Percentiles rank a stretch among this genome's conserved stretches.
These are phyloP conservation scores for Mytilinidion resinicola DNA, from an alignment of 495 filamentous ascomycete genomes.

Conservation along the genomic window DNA sequence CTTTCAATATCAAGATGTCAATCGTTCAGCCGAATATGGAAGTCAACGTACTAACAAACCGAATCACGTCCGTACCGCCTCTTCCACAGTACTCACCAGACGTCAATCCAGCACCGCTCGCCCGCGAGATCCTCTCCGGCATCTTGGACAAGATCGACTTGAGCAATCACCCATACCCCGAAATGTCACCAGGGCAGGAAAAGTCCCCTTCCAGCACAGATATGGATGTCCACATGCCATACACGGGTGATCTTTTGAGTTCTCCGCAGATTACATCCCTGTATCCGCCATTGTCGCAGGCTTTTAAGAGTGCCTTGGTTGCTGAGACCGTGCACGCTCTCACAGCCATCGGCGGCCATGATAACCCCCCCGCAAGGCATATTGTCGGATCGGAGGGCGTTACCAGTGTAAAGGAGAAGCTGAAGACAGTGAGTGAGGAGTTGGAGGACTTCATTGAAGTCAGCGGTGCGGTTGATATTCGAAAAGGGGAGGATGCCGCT, in stretches of 20 bases:
- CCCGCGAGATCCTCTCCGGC: constrained; percentile 72
- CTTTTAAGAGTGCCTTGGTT: constrained; percentile 62
- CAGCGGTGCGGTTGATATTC: constrained; percentile 77
- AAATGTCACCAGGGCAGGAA: constrained; percentile 8
- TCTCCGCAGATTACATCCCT: constrained; percentile 56
- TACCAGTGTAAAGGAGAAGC: constrained; percentile 84
- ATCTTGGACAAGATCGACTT: constrained; percentile 52
- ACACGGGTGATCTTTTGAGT: constrained; percentile 37
- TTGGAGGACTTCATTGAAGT: constrained; percentile 92
- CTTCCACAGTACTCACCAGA: constrained; percentile 65
- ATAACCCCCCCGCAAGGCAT: constrained; percentile 89
- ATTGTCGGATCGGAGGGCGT: constrained; percentile 91
- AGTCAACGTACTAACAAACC: constrained; percentile 76
- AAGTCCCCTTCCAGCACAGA: constrained; percentile 28
- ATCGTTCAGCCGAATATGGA: constrained; percentile 88
- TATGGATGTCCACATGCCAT: constrained; percentile 34
- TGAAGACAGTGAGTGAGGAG: constrained; percentile 94
- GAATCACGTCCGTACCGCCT: constrained; percentile 73
- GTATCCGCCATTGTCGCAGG: constrained; percentile 61
- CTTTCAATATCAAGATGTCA: constrained; percentile 93
- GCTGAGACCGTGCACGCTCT: constrained; percentile 89
- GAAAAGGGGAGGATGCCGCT: constrained; percentile 41
- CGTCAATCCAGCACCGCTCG: constrained; percentile 69
- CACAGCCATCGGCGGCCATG: constrained; percentile 84
- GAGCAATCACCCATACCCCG: constrained; percentile 15